A percentile compares a stretch with the other conserved stretches of the same genome.
These are phyloP conservation scores for Saitozyma sp. DNA, from an alignment of 768 basidiomycete genomes.

Conservation along the genomic window DNA sequence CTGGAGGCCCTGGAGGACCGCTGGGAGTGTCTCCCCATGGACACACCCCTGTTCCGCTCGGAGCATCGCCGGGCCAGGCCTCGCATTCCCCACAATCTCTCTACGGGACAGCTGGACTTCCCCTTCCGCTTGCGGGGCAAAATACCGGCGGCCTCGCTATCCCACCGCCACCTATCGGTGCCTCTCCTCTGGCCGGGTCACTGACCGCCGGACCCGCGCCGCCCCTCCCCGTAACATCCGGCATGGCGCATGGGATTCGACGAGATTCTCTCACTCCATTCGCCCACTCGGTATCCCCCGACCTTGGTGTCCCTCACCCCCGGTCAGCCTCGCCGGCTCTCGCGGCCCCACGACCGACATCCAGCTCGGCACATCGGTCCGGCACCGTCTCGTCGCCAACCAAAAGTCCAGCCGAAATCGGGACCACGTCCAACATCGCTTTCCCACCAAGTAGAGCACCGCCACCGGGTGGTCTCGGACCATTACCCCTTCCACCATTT, in stretches of 20 bases:
- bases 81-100: not conserved
- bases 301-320: no score
- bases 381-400: not conserved
- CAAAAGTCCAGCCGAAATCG: not conserved
- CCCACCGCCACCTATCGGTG: conserved; percentile 14
- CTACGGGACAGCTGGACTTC: conserved; percentile 13
- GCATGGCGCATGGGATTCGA: not conserved
- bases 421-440: no score
- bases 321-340: not conserved
- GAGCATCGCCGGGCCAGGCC: no score
- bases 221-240: not conserved
- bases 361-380: not conserved
- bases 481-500: conserved; percentile 22
- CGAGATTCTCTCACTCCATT: conserved; percentile 3
- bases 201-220: conserved; percentile 8
- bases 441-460: no score
- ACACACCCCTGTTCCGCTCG: no score
- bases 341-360: not conserved
- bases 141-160: not conserved
- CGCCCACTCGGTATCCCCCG: no score
- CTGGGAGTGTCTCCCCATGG: no score
- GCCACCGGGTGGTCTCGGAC: conserved; percentile 24
- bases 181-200: conserved; percentile 42
- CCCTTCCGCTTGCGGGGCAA: conserved; percentile 26
- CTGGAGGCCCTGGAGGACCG: no score